Evolutionary conservation across 2,329 filamentous ascomycete genomes (phyloP), one percentile per base, ranked within the genome.

Genomic region (Fonsecaea pedrosoi): DNA sequence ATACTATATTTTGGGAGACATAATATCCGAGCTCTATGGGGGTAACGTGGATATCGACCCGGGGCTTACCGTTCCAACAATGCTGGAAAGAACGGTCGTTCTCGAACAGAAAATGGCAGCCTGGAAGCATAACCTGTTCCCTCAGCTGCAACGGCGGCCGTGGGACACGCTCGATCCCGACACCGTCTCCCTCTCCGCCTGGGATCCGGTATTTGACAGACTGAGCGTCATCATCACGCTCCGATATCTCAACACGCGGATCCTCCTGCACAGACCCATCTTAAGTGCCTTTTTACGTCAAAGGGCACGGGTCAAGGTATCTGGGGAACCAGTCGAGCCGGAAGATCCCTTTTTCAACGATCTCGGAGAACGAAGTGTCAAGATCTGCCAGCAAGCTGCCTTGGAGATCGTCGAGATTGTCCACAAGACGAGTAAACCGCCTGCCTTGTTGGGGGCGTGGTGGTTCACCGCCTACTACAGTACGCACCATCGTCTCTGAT

Each of bases 391-490:
- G 7, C 69, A 76, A 55, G 73, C 74, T 1, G 77, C 79, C 10
- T 74, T 75, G 50, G 70, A 73, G 34, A 79, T 79, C 12, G 77
- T 81, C 50, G 71, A 75, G 25, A 74, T 76, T 53, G 66, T 78
- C 2, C 57, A 61, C 35, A 68, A 70, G 3, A 66, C 68, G 1
- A 66, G 64, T n/a, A 59, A 67, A 61, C 66, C 63, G 18, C 57
- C 67, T 25, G 67, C 73, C 30, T 67, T 78, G 1, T 72, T 80
- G 2, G 79, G 78, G 2, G 78, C 78, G 5, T 80, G 79, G 78
- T 81, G 78, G 77, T 81, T 79, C 66, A 75, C 75, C 21, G 70
- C 81, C 8, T 80, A 81, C 64, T 81, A 80, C 66, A 75, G 70
- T 72, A 64, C 65, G 65, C 18, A 18, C 21, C 12, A 32, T 50